phyloP scores from a whole-genome alignment of 1,284 basidiomycete genomes.

The Peniophora sp. region DNA sequence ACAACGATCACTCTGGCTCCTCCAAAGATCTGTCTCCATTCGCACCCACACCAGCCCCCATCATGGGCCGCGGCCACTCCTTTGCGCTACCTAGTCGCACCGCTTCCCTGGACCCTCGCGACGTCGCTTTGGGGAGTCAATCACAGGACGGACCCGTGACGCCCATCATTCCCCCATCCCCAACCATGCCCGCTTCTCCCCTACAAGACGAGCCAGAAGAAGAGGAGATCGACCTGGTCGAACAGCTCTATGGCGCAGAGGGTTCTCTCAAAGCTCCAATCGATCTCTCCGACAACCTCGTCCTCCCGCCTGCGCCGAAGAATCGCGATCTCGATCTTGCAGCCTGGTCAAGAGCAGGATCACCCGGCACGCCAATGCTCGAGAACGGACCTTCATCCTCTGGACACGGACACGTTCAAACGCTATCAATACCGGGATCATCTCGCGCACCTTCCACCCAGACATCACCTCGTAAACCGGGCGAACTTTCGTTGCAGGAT shows the following conservation, averaged over 20 bases:
- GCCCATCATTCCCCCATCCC: constrained; percentile 23
- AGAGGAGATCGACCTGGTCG: constrained; percentile 91
- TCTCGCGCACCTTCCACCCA: constrained; percentile 2
- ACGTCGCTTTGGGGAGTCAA: constrained; percentile 17
- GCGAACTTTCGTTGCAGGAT: constrained; percentile 71
- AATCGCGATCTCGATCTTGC: constrained; percentile 84
- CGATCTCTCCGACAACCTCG: constrained; percentile 74
- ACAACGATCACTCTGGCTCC: constrained; percentile 48
- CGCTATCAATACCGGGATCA: constrained; percentile 4
- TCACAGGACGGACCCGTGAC: constrained; percentile 13
- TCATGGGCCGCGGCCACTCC: background rate
- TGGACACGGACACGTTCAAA: background rate
- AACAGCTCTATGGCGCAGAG: constrained; percentile 82
- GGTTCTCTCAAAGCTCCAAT: constrained; percentile 64
- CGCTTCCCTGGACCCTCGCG: constrained; percentile 12
- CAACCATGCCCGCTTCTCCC: constrained; percentile 21
- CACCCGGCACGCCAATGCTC: constrained; percentile 36
- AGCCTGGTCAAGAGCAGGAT: constrained; percentile 68
- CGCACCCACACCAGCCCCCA: constrained; percentile 6
- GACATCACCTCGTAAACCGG: background rate
- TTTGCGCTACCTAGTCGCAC: background rate
- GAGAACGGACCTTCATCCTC: constrained; percentile 20
- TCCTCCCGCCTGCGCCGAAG: constrained; percentile 74
- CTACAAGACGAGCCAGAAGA: constrained; percentile 36
- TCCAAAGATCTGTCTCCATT: constrained; percentile 40